Conservation (phyloP, 768 basidiomycete species). For the Calocera viscosa region DNA sequence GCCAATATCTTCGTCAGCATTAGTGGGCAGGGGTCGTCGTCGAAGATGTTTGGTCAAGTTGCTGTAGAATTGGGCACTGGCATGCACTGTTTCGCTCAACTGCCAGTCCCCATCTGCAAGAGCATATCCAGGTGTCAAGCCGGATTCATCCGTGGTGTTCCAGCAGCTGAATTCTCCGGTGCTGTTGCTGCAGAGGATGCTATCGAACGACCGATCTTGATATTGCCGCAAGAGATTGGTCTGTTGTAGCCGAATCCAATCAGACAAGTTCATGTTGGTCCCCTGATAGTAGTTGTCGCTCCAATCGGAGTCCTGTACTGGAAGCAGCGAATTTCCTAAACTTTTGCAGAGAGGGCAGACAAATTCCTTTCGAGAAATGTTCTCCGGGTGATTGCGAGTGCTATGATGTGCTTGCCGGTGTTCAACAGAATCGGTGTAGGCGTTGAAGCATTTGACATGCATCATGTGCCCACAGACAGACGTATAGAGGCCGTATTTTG, state of each 20-base stretch:
- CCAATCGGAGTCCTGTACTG: slow-evolving; percentile 45
- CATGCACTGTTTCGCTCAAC: not conserved
- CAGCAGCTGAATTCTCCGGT: slow-evolving; percentile 85
- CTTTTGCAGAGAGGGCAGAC: slow-evolving; percentile 97
- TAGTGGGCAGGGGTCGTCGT: slow-evolving; percentile 59
- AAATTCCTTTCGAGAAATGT: slow-evolving; percentile 84
- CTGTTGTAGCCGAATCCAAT: slow-evolving; percentile 82
- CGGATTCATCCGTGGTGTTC: slow-evolving; percentile 53
- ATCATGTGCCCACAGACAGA: slow-evolving; percentile 94
- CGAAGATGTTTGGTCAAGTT: slow-evolving; percentile 54
- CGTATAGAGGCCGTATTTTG: slow-evolving; percentile 72
- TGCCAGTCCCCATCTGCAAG: not conserved
- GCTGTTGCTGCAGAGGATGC: slow-evolving; percentile 61
- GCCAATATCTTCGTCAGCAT: slow-evolving; percentile 63
- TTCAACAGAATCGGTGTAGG: slow-evolving; percentile 74
- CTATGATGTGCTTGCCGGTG: slow-evolving; percentile 79
- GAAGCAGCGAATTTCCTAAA: slow-evolving; percentile 85
- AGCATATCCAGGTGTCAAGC: not conserved
- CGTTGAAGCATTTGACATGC: slow-evolving; percentile 89
- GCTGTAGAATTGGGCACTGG: not conserved
- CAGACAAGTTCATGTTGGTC: slow-evolving; percentile 49
- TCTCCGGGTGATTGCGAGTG: slow-evolving; percentile 87
- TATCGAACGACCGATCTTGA: slow-evolving; percentile 58
- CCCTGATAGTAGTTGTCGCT: slow-evolving; percentile 33
- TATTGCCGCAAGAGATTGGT: slow-evolving; percentile 79